Evolutionary conservation across 352 stramenopile genomes (phyloP), one percentile per base, ranked within the genome.

Genomic region (Pythium rhizo-oryzae): DNA sequence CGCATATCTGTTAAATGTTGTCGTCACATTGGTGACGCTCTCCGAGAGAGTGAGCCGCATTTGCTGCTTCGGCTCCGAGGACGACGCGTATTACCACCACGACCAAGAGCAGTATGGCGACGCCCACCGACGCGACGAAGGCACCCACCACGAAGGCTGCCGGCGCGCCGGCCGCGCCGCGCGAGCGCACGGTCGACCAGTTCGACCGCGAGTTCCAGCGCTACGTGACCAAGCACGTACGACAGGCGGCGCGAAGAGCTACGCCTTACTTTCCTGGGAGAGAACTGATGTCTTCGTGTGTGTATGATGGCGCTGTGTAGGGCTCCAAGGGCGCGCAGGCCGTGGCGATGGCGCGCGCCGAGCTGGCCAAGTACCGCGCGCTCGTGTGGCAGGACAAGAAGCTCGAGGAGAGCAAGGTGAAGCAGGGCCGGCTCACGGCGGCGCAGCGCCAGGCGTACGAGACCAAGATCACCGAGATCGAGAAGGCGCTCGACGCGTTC

Each of bases 131-230:
- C 30, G 33, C 47, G 13, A 1, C 28, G 11, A 33, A 33, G 28
- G 33, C 41, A 8, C 56, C 18, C 39, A 21, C 13, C 19, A 59
- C 39, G 59, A 35, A 52, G 59, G 49, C 43, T 47, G 33, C 33
- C 23, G 51, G 55, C 4, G 59, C 46, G 21, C 54, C 53, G 37
- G 56, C 43, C 44, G 18, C 41, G 19, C 8, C 19, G 57, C 18
- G 47, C 43, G 63, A 23, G 28, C 67, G 49, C 28, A 77, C 83
- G 1, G 80, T 81, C 23, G 84, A 94, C 43, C 85, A 94, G 72
- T 96, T 93, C 67, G 88, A 96, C 70, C 77, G 85, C 19, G 88
- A 96, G 73, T 96, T 96, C 70, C 84, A 91, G 70, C 82, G 84
- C 55, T 96, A 96, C 71, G 93, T 87, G 57, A 93, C 80, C 70